A percentile compares a stretch with the other conserved stretches of the same genome.
Evolutionary conservation across 2,329 filamentous ascomycete genomes (phyloP).

Genomic region (Aureobasidium vineae): DNA sequence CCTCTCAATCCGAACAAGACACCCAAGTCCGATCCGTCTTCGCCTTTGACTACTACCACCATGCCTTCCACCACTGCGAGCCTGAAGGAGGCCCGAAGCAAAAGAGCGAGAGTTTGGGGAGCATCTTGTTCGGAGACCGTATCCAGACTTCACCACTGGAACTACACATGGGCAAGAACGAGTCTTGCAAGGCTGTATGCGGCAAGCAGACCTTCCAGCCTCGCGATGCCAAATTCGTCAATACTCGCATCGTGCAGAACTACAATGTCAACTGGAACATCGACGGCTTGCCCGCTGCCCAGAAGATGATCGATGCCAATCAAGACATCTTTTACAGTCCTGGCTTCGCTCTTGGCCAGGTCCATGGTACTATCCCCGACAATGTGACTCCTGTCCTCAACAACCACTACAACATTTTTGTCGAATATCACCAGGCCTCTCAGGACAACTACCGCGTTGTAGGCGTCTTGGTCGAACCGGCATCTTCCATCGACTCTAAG

Average conservation of each 20-base stretch:
- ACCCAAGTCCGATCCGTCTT: slow-evolving; percentile 86
- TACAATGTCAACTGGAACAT: slow-evolving; percentile 96
- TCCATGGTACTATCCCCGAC: slow-evolving; percentile 59
- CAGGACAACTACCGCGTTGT: slow-evolving; percentile 79
- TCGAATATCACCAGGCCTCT: slow-evolving; percentile 85
- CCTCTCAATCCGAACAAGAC: slow-evolving; percentile 73
- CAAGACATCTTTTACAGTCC: slow-evolving; percentile 85
- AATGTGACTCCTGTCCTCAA: slow-evolving; percentile 65
- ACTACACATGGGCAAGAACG: slow-evolving; percentile 79
- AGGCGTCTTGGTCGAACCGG: slow-evolving; percentile 83
- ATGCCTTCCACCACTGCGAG: slow-evolving; percentile 81
- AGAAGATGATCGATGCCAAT: slow-evolving; percentile 72
- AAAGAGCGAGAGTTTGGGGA: slow-evolving; percentile 86
- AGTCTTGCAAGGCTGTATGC: slow-evolving; percentile 83
- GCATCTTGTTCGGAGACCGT: slow-evolving; percentile 94
- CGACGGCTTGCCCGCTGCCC: slow-evolving; percentile 88
- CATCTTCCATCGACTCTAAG: slow-evolving; percentile 62
- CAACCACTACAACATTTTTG: slow-evolving; percentile 92
- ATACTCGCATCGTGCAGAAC: slow-evolving; percentile 74
- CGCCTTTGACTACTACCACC: slow-evolving; percentile 94
- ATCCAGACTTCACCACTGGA: slow-evolving; percentile 97
- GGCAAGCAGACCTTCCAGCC: slow-evolving; percentile 63
- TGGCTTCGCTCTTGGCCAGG: slow-evolving; percentile 71
- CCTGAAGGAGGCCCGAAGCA: slow-evolving; percentile 73
- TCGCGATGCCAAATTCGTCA: slow-evolving; percentile 73